Percentiles rank a stretch among this genome's conserved stretches.
phyloP scores from a whole-genome alignment of 495 filamentous ascomycete genomes.

The Apodospora peruviana region DNA sequence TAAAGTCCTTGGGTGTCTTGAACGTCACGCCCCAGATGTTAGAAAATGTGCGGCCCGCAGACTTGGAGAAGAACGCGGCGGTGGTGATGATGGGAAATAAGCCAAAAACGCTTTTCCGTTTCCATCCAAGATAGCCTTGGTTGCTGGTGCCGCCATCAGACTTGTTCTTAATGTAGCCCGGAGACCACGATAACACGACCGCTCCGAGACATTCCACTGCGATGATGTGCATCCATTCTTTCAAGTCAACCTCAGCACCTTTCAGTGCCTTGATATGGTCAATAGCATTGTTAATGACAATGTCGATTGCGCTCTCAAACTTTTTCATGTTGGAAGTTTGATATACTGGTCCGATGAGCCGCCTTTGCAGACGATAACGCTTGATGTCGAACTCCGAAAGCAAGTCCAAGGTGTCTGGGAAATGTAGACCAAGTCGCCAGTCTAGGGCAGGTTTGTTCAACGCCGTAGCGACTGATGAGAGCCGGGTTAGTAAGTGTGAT shows the following conservation, averaged over 20 bases:
- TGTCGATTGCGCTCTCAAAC: slow-evolving; percentile 29
- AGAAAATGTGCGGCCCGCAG: slow-evolving; percentile 13
- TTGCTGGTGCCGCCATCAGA: slow-evolving; percentile 31
- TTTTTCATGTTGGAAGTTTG: slow-evolving; percentile 27
- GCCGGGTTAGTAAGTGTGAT: background rate
- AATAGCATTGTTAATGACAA: slow-evolving; percentile 21
- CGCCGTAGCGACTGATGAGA: slow-evolving; percentile 19
- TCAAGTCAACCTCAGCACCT: slow-evolving; percentile 29
- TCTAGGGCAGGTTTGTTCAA: slow-evolving; percentile 20
- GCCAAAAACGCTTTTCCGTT: slow-evolving; percentile 31
- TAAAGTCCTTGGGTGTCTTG: slow-evolving; percentile 22
- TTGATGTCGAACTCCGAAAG: slow-evolving; percentile 30
- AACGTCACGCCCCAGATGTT: slow-evolving; percentile 27
- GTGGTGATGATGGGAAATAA: slow-evolving; percentile 23
- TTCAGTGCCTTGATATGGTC: slow-evolving; percentile 15
- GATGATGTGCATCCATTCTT: slow-evolving; percentile 39
- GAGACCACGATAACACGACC: slow-evolving; percentile 37
- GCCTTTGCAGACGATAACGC: slow-evolving; percentile 35
- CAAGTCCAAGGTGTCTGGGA: slow-evolving; percentile 29
- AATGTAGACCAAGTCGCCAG: slow-evolving; percentile 13
- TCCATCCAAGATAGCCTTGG: slow-evolving; percentile 32
- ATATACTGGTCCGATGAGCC: slow-evolving; percentile 34
- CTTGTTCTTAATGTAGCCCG: slow-evolving; percentile 24
- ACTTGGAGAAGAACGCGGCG: slow-evolving; percentile 11
- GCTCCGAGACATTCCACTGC: slow-evolving; percentile 37